Evolutionary conservation across 192 early-diverging fungal species (phyloP).

Genomic region (Linderina pennispora): DNA sequence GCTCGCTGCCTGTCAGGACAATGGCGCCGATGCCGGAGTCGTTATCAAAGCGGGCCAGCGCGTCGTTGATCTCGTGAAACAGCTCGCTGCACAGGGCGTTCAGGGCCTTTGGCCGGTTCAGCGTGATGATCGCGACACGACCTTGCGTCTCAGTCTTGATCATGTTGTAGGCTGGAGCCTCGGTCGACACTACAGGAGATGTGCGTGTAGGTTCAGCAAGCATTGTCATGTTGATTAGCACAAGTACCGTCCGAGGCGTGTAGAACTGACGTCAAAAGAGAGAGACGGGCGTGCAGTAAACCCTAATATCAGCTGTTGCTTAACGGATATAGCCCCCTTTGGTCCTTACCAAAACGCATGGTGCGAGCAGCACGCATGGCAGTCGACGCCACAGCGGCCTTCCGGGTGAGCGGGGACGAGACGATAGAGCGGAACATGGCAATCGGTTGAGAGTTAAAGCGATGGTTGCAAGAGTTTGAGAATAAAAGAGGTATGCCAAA

Average conservation of each 20-base stretch:
- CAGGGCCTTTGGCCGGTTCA: constrained; percentile 93
- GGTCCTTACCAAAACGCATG: constrained; percentile 25
- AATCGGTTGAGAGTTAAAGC: no score
- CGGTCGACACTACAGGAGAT: constrained; percentile 23
- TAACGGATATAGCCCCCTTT: not conserved
- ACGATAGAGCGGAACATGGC: constrained; percentile 21
- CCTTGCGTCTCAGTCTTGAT: constrained; percentile 67
- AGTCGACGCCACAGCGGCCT: not conserved
- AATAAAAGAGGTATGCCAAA: not conserved
- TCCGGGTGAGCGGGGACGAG: not conserved
- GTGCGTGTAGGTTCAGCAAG: no score
- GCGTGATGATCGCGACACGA: constrained; percentile 81
- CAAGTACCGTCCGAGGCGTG: no score
- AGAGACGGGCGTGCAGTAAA: no score
- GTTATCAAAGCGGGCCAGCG: constrained; percentile 67
- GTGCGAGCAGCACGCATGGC: constrained; percentile 5
- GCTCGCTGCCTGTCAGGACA: constrained; percentile 92
- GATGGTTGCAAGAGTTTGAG: no score
- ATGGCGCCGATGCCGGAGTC: constrained; percentile 79
- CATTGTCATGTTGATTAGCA: no score
- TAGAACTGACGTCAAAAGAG: no score
- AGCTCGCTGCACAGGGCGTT: constrained; percentile 93
- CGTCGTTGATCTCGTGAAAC: constrained; percentile 89
- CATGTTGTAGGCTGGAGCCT: constrained; percentile 28
- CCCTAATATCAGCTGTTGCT: not conserved